phyloP scores from a whole-genome alignment of 345 rosid genomes.

The Bruguiera parviflora region DNA sequence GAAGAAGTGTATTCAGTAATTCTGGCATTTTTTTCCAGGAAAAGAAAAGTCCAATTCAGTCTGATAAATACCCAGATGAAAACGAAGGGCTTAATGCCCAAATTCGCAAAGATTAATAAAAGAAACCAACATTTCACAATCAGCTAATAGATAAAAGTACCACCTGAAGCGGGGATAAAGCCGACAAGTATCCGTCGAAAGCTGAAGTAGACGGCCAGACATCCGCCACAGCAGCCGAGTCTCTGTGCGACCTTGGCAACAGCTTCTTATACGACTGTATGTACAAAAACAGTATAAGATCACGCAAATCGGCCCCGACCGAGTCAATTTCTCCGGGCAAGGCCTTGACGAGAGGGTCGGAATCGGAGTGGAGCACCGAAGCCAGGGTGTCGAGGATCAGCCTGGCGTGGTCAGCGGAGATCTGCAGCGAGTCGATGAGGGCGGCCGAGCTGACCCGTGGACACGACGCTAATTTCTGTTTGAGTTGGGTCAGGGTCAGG shows the following conservation, averaged over 20 bases:
- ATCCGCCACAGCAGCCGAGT: slow-evolving; percentile 88
- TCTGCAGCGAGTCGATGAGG: slow-evolving; percentile 78
- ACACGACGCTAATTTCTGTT: slow-evolving; percentile 45
- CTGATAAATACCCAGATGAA: not conserved
- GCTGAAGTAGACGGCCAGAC: slow-evolving; percentile 99
- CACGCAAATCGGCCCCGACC: slow-evolving; percentile 77
- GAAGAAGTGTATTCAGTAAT: slow-evolving; percentile 3
- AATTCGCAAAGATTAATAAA: not conserved
- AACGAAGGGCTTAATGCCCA: not conserved
- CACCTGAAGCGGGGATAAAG: slow-evolving; percentile 97
- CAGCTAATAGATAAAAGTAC: slow-evolving; percentile 5
- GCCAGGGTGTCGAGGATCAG: slow-evolving; percentile 85
- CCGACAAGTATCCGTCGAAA: slow-evolving; percentile 93
- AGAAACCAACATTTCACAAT: slow-evolving; percentile 5
- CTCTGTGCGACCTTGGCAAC: slow-evolving; percentile 87
- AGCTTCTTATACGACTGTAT: slow-evolving; percentile 94
- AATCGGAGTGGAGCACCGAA: slow-evolving; percentile 75
- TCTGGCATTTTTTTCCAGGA: not conserved
- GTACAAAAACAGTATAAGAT: slow-evolving; percentile 78
- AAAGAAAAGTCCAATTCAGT: not conserved
- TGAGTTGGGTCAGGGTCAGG: slow-evolving; percentile 66
- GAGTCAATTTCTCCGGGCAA: slow-evolving; percentile 49
- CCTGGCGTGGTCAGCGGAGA: slow-evolving; percentile 80
- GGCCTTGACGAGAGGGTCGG: slow-evolving; percentile 67
- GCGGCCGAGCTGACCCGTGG: slow-evolving; percentile 60